phyloP scores from a whole-genome alignment of 202 grass and related monocot species.

The Cymbopogon flexuosus region DNA sequence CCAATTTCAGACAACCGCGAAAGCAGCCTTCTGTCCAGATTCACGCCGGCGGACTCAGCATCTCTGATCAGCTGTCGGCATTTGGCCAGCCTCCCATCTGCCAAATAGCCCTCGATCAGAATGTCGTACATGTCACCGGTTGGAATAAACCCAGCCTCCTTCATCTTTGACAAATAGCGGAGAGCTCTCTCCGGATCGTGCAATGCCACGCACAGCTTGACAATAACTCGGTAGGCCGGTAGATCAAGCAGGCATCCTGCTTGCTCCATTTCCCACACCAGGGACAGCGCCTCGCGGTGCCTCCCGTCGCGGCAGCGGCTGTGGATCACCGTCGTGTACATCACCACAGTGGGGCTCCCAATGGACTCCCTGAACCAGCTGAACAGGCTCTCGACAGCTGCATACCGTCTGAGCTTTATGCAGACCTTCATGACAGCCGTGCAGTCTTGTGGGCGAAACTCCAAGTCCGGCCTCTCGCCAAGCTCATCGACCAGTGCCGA shows the following conservation, averaged over 20 bases:
- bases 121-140: slow-evolving; percentile 56
- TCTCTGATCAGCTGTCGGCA: slow-evolving; percentile 68
- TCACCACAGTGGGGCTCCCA: slow-evolving; percentile 47
- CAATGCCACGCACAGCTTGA: slow-evolving; percentile 56
- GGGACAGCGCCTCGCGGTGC: slow-evolving; percentile 61
- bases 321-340: slow-evolving; percentile 86
- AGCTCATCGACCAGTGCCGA: slow-evolving; percentile 53
- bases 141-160: slow-evolving; percentile 65
- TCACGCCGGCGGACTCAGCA: slow-evolving; percentile 43
- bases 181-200: slow-evolving; percentile 56
- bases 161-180: slow-evolving; percentile 58
- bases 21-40: slow-evolving; percentile 45
- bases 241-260: slow-evolving; percentile 64
- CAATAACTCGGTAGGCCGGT: slow-evolving; percentile 70
- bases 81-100: slow-evolving; percentile 47
- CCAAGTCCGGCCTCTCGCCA: slow-evolving; percentile 48
- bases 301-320: slow-evolving; percentile 51
- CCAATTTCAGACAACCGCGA: slow-evolving; percentile 33
- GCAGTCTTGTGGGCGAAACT: slow-evolving; percentile 55
- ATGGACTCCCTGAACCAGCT: slow-evolving; percentile 50
- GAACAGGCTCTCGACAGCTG: slow-evolving; percentile 62
- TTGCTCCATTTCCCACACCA: slow-evolving; percentile 86
- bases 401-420: slow-evolving; percentile 56
- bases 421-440: slow-evolving; percentile 86
- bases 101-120: slow-evolving; percentile 54